Base-by-base conservation (phyloP, 2,329 filamentous ascomycete genomes). In the Diaporthe nobilis region DNA sequence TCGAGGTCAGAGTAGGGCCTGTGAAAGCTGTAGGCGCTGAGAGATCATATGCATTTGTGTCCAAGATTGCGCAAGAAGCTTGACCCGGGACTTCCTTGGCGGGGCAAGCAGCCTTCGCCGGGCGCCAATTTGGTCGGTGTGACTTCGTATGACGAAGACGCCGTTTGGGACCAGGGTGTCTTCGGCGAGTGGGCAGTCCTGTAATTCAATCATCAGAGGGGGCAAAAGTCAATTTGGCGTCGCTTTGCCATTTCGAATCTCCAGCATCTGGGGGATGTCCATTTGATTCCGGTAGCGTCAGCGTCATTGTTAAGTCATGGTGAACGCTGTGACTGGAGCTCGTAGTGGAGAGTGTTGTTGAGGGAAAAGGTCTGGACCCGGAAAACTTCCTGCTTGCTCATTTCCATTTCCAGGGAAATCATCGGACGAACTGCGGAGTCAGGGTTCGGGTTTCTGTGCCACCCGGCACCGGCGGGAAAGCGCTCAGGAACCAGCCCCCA, bases 221-320 rank as follows among this genome's bases (percentile, higher is more conserved):
- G 34, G 3, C 31, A 42, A 7, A 55, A 28, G n/a, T 12, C 34
- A 42, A 28, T 28, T 53, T 34, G 4, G 22, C 34, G 31, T 3
- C 25, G 13, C 44, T 49, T 34, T 49, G 0, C 28, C 63, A 51
- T 51, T 28, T 51, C 31, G 28, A 67, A 49, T 25, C 13, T 51
- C 63, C 31, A 51, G 17, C 44, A n/a, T 12, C 44, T 37, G 44
- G 4, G 4, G 9, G 15, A 25, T 53, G 15, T 28, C 63, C 47
- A 39, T 10, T 31, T 25, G 22, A 12, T 39, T 20, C 13, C 17
- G 4, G 39, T 17, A 28, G 34, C 63, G 47, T 13, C 37, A 28
- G n/a, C 65, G 65, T 68, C 65, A 70, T 55, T 22, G n/a, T 70
- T 70, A 7, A 34, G 49, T 70, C 49, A 70, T 42, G 65, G 34